These are phyloP conservation scores for Fusarium nelsonii DNA, from an alignment of 2,329 filamentous ascomycete genomes.

Conservation along the genomic window DNA sequence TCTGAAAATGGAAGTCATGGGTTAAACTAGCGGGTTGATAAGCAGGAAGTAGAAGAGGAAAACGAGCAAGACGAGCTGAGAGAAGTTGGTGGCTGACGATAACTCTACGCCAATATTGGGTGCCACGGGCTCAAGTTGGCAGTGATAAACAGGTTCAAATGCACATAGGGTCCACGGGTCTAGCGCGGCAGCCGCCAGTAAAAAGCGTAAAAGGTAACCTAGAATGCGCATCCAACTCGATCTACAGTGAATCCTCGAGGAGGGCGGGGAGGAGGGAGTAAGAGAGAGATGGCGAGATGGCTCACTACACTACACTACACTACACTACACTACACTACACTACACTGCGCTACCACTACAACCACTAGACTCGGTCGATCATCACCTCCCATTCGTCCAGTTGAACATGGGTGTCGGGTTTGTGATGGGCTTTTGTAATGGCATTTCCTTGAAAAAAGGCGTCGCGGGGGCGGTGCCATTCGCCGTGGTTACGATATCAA, in stretches of 20 bases:
- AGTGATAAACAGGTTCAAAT: slow-evolving; percentile 42
- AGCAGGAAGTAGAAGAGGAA: slow-evolving; percentile 13
- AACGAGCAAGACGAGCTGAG: slow-evolving; percentile 39
- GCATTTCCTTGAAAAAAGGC: slow-evolving; percentile 16
- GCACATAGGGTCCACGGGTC: slow-evolving; percentile 36
- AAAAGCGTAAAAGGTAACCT: slow-evolving; percentile 15
- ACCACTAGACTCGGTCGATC: neutral
- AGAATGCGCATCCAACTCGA: slow-evolving; percentile 8
- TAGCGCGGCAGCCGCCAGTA: slow-evolving; percentile 41
- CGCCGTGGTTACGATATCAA: slow-evolving; percentile 26
- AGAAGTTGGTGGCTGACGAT: slow-evolving; percentile 39
- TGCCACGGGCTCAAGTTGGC: slow-evolving; percentile 29
- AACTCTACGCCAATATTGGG: slow-evolving; percentile 23
- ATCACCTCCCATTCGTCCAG: slow-evolving; percentile 13
- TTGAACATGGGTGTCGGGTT: slow-evolving; percentile 20
- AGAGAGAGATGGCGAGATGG: slow-evolving; percentile 13
- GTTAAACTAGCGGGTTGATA: slow-evolving; percentile 37
- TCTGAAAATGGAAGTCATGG: slow-evolving; percentile 47
- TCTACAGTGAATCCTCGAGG: slow-evolving; percentile 22
- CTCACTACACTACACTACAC: neutral
- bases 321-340: neutral
- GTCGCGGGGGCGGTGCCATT: slow-evolving; percentile 31
- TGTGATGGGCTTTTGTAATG: slow-evolving; percentile 16
- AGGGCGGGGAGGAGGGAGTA: neutral
- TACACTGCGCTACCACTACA: neutral